Base-by-base conservation (phyloP, 192 early-diverging fungal genomes). In the Entophlyctis luteolus region DNA sequence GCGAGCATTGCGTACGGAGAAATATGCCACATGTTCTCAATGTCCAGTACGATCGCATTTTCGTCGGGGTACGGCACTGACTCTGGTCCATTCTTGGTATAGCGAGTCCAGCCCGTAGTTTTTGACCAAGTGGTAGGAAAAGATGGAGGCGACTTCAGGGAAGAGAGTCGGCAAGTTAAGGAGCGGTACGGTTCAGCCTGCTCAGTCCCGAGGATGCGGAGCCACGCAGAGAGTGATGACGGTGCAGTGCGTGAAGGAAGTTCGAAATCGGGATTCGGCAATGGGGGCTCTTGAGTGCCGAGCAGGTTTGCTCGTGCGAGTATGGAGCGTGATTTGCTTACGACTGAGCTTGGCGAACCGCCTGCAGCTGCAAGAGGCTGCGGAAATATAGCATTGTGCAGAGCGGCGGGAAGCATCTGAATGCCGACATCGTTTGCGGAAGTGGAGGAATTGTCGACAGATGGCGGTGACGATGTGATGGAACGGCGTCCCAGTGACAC, bases 1-100 rank as follows among this genome's bases (percentile, higher is more conserved):
- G 96, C 96, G 62, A 98, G 78, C 2, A 90, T 78, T 16, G 96
- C 89, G 38, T 81, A 91, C 29, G 83, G 87, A 27, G 88, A 84
- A 28, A 89, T 73, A 8, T 72, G 75, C 47, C 73, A 76, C 72
- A 94, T 62, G 0, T 88, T 86, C 76, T 98, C 94, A 3, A 91
- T 87, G 73, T 95, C 95, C 75, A 97, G 92, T 14, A 91, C 88
- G 48, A 97, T 68, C 5, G 78, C 78, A 27, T 84, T 82, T 32
- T 89, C 91, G 18, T 62, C 59, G 1, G 87, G 85, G 31, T 39
- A 65, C 16, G 12, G 16, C 8, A 75, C 63, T 4, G 45, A 34
- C 23, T 55, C 36, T 20, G 36, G 31, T 20, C 34, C 57, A 27
- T 81, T 77, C 2, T 60, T 28, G 14, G 68, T 76, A 62, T 98